Percentiles rank a stretch among this genome's conserved stretches.
phyloP scores from a whole-genome alignment of 2,329 filamentous ascomycete species.

The Neofusicoccum umdonicola region DNA sequence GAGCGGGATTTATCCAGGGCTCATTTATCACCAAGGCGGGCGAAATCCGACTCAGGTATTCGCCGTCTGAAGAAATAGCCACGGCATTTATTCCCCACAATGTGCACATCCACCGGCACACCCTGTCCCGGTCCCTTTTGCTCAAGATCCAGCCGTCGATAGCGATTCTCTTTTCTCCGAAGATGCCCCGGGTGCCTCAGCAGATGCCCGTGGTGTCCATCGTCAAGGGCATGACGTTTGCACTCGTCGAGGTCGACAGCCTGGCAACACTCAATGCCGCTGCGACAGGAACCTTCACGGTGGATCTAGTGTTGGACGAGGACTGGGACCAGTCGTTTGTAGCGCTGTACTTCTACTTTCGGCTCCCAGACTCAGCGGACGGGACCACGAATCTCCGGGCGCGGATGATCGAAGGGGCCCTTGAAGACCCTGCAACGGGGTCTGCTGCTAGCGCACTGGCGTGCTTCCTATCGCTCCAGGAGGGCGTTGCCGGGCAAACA shows the following conservation, averaged over 20 bases:
- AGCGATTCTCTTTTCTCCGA: conserved; percentile 16
- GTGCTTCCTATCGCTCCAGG: conserved; percentile 44
- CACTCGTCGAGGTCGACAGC: conserved; percentile 61
- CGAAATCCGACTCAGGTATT: conserved; percentile 42
- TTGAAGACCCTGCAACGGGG: conserved; percentile 53
- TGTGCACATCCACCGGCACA: conserved; percentile 56
- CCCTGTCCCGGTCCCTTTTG: conserved; percentile 25
- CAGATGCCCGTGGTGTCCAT: conserved; percentile 47
- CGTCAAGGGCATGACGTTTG: conserved; percentile 72
- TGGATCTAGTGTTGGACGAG: conserved; percentile 39
- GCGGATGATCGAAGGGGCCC: conserved; percentile 56
- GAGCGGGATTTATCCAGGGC: conserved; percentile 29
- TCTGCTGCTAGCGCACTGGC: conserved; percentile 49
- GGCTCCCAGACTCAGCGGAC: conserved; percentile 30
- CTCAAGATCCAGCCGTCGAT: conserved; percentile 38
- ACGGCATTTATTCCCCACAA: conserved; percentile 66
- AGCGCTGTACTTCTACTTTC: conserved; percentile 60
- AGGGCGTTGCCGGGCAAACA: conserved; percentile 33
- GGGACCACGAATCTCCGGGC: conserved; percentile 48
- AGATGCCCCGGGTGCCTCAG: conserved; percentile 17
- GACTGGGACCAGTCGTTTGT: conserved; percentile 56
- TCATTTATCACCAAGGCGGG: conserved; percentile 46
- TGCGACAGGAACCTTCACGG: conserved; percentile 32
- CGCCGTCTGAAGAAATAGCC: conserved; percentile 45
- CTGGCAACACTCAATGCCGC: conserved; percentile 56